Evolutionary conservation across 208 protist genomes (phyloP), one percentile per base, ranked within the genome.

Genomic region (Trypanosoma cruzi): DNA sequence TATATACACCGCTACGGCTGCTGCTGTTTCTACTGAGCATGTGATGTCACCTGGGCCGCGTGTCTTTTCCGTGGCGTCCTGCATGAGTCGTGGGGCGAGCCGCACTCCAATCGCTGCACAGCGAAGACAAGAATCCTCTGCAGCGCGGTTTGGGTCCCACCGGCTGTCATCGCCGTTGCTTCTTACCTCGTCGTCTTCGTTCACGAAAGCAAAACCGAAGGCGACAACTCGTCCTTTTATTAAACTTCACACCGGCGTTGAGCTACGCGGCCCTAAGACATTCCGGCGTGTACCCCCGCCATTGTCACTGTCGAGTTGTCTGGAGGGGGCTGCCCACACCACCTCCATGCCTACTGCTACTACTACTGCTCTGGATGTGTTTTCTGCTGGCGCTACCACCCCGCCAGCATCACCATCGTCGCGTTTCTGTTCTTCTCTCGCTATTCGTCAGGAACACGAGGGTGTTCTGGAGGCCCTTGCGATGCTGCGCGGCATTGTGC

Each of bases 401-500:
- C 26, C 60, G 18, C 52, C 63, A 29, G 28, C 50, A 20, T 31
- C n/a, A 18, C 52, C 63, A 18, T 58, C 50, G 22, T 31, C n/a
- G 1, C 63, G 26, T 0, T 1, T 57, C 10, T 59, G 31, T 31
- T 52, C 63, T n/a, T 44, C 52, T n/a, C 14, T 24, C 18, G 40
- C 58, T 2, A 56, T 81, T 32, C 59, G 73, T 31, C 64, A 71
- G 26, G 69, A 68, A 4, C 64, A 75, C 49, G 61, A 69, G 13
- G 36, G 8, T 22, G 77, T 68, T n/a, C 63, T 66, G 31, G 72
- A 73, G 40, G 53, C 72, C 20, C 50, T 79, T 26, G 72, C 54
- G 8, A 67, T 82, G 50, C 58, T 82, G 50, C 71, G 77, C 61
- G 77, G 77, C 0, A 48, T 75, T 32, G 37, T 69, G n/a, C 67